Evolutionary conservation across 306 rosid genomes (phyloP), one percentile per base, ranked within the genome.

Genomic region (Styphnolobium japonicum): DNA sequence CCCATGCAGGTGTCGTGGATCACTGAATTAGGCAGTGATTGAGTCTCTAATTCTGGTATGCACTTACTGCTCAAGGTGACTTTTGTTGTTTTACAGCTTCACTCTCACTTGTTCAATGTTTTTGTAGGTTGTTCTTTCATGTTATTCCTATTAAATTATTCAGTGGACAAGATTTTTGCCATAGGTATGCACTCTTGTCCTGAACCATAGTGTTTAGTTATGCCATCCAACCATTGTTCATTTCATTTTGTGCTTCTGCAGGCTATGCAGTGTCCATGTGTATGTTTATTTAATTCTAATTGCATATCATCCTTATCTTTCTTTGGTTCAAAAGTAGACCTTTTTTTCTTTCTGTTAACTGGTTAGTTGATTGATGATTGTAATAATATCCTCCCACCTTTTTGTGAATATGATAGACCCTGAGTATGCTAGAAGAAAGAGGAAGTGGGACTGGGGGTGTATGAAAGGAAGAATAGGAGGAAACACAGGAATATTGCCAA

Each of bases 1-100:
- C 69, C 69, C 36, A 23, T 78, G 73, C 90, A 93, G 99, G 89
- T 95, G 99, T 69, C 97, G 96, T 37, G 96, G 99, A 83, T 95
- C 99, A 62, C 45, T 95, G 80, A 95, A 95, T 85, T 95, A 93
- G 89, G 80, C 81, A 57, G 66, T 64, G 43, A 52, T 66, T 57
- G 49, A 45, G 73, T 80, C 69, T 52, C 69, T 48, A 62, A 60
- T 81, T 25, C 82, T 60, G 85, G 86, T 84, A 86, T 77, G 92
- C 80, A 61, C 22, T 76, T 67, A 34, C 36, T 79, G 36, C 83
- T 75, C 55, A 31, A 62, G 69, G 43, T 69, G 53, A 39, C 49
- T 62, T 82, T 61, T 73, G 6, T 52, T 79, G 79, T 55, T n/a
- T 67, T 78, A 43, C 4, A 18, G 31, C 52, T 33, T 61, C 46